Evolutionary conservation across 2,329 filamentous ascomycete species (phyloP).

Genomic region (Ambrosiella beaveri): DNA sequence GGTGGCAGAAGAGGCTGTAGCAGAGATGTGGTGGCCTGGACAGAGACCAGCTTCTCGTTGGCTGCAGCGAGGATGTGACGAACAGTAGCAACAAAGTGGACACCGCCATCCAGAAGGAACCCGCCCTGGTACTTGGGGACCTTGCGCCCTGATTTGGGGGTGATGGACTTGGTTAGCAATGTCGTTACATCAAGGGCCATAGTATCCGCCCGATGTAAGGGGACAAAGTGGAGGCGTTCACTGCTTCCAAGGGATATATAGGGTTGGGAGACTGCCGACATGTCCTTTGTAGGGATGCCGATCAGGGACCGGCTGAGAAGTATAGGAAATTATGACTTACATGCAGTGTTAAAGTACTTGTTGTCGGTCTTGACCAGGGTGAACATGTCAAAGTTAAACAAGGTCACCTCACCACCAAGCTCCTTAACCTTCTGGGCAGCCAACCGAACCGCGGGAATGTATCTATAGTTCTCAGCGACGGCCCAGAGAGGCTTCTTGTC

Average conservation of each 20-base stretch:
- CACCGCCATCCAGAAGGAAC: constrained; percentile 59
- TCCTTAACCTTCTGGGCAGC: constrained; percentile 19
- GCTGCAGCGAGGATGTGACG: constrained; percentile 36
- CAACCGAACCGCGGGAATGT: constrained; percentile 35
- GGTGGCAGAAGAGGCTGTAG: constrained; percentile 41
- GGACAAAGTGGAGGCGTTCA: background rate
- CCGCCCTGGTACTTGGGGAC: constrained; percentile 56
- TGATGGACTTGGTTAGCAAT: constrained; percentile 10
- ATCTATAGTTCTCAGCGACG: constrained; percentile 61
- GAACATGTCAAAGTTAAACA: constrained; percentile 27
- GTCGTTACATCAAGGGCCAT: background rate
- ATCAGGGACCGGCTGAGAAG: background rate
- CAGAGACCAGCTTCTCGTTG: constrained; percentile 25
- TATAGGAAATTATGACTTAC: constrained; percentile 15
- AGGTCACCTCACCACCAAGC: constrained; percentile 15
- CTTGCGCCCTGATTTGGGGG: constrained; percentile 37
- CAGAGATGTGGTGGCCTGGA: constrained; percentile 38
- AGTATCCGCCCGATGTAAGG: background rate
- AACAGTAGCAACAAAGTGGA: constrained; percentile 51
- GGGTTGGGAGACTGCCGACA: background rate
- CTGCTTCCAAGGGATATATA: background rate
- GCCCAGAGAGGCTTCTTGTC: constrained; percentile 27
- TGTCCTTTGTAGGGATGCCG: background rate
- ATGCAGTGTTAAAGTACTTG: constrained; percentile 34
- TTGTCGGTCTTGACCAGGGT: constrained; percentile 25